phyloP scores from a whole-genome alignment of 495 filamentous ascomycete genomes.

The Aspergillus baeticus region DNA sequence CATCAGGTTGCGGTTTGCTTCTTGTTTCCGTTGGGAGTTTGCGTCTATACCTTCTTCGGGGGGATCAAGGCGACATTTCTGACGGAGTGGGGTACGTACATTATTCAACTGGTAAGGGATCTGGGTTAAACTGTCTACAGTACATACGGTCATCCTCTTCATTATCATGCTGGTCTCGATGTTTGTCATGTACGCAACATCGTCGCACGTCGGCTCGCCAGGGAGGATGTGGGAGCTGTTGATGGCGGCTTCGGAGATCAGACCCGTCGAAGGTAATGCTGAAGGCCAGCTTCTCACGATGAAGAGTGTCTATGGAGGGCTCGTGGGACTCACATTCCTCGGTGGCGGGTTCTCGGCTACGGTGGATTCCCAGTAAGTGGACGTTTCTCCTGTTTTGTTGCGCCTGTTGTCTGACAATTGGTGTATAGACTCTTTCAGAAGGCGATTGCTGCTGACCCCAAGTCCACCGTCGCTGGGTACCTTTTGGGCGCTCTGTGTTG shows the following conservation, averaged over 20 bases:
- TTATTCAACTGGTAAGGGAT: no score
- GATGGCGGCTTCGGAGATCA: conserved; percentile 37
- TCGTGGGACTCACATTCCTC: no score
- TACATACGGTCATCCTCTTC: conserved; percentile 45
- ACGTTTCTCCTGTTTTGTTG: no score
- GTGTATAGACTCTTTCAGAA: no score
- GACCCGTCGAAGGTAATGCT: conserved; percentile 48
- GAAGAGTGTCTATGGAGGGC: conserved; percentile 22
- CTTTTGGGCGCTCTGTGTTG: conserved; percentile 47
- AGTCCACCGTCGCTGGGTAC: conserved; percentile 17
- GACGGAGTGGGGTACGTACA: conserved; percentile 21
- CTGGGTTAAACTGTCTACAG: no score
- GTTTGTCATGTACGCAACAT: conserved; percentile 47
- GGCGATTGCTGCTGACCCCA: background rate
- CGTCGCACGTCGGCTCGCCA: conserved; percentile 41
- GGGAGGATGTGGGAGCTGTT: conserved; percentile 48
- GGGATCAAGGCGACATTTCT: conserved; percentile 43
- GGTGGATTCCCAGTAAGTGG: no score
- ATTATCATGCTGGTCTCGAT: conserved; percentile 50
- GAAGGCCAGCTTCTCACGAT: conserved; percentile 54
- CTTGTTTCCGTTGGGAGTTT: conserved; percentile 41
- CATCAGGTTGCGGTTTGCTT: conserved; percentile 45
- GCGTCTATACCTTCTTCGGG: conserved; percentile 42
- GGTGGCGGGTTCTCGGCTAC: no score
- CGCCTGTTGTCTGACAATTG: no score